Percentiles rank a stretch among this genome's conserved stretches.
Conservation (phyloP, 441 rosid species). For the Hura crepitans region DNA sequence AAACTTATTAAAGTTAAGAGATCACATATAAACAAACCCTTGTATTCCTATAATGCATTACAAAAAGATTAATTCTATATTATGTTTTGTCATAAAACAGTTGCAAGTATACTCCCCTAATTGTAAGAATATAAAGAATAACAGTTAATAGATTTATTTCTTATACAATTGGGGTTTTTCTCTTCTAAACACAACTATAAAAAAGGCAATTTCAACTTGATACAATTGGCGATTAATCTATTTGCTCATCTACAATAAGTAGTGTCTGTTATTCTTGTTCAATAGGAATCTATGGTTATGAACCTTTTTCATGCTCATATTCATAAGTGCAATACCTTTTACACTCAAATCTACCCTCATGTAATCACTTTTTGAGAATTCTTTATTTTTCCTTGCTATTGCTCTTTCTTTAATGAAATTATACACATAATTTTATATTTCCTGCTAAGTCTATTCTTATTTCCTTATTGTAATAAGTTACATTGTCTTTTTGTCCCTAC, state of each 20-base stretch:
- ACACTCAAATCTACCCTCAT: constrained; percentile 53
- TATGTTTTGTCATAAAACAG: background rate
- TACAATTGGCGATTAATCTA: constrained; percentile 8
- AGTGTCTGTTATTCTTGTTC: constrained; percentile 25
- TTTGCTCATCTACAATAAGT: constrained; percentile 14
- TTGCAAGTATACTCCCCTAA: background rate
- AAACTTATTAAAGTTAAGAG: too few relatives aligned
- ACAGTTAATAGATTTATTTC: too few relatives aligned
- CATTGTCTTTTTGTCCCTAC: too few relatives aligned
- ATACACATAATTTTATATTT: constrained; percentile 47
- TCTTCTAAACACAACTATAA: too few relatives aligned
- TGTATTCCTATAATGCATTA: background rate
- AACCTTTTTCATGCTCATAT: constrained; percentile 56
- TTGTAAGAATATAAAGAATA: constrained; percentile 16
- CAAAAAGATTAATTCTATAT: background rate
- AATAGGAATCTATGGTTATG: constrained; percentile 71
- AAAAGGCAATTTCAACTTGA: constrained; percentile 4
- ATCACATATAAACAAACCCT: background rate
- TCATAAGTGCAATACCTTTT: constrained; percentile 78
- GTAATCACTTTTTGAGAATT: constrained; percentile 61
- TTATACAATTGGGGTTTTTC: too few relatives aligned
- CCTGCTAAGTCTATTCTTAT: too few relatives aligned
- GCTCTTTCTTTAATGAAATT: constrained; percentile 53
- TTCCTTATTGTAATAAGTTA: too few relatives aligned
- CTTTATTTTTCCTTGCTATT: constrained; percentile 55